Evolutionary conservation across 495 filamentous ascomycete species (phyloP).

Genomic region (Xylaria longipes): DNA sequence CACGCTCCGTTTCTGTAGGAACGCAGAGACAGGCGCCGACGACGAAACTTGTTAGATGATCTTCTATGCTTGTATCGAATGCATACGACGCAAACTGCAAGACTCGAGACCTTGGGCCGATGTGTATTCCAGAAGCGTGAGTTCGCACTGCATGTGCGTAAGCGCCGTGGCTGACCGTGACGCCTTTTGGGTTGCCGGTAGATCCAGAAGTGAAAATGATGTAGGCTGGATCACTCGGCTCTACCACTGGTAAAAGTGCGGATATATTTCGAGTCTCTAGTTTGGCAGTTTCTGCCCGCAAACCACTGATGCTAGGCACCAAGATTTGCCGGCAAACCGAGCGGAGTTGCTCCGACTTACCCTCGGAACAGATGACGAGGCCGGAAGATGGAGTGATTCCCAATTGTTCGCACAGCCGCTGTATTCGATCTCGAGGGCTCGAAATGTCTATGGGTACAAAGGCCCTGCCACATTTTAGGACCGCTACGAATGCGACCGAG

Average conservation of each 20-base stretch:
- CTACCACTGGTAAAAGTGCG: not conserved
- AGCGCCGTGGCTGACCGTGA: constrained; percentile 19
- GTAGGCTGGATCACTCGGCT: constrained; percentile 20
- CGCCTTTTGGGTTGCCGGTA: constrained; percentile 40
- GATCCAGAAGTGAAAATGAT: constrained; percentile 40
- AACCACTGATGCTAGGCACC: not conserved
- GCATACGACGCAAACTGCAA: constrained; percentile 65
- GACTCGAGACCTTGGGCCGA: constrained; percentile 48
- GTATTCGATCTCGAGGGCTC: constrained; percentile 8
- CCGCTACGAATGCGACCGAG: constrained; percentile 4
- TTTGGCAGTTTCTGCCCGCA: not conserved
- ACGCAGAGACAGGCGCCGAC: constrained; percentile 66
- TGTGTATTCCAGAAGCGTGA: constrained; percentile 43
- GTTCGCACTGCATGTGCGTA: not conserved
- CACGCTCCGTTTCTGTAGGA: constrained; percentile 44
- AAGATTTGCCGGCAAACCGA: constrained; percentile 6
- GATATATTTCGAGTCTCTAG: not conserved
- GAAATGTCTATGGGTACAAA: constrained; percentile 15
- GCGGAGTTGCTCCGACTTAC: constrained; percentile 1
- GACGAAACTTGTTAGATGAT: constrained; percentile 61
- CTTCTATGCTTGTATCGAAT: constrained; percentile 61
- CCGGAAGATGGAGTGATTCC: constrained; percentile 5
- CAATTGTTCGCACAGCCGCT: constrained; percentile 6
- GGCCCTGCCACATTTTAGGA: constrained; percentile 5
- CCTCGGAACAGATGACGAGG: constrained; percentile 13